phyloP scores from a whole-genome alignment of 2,329 filamentous ascomycete species.

The Fusarium penzigii region DNA sequence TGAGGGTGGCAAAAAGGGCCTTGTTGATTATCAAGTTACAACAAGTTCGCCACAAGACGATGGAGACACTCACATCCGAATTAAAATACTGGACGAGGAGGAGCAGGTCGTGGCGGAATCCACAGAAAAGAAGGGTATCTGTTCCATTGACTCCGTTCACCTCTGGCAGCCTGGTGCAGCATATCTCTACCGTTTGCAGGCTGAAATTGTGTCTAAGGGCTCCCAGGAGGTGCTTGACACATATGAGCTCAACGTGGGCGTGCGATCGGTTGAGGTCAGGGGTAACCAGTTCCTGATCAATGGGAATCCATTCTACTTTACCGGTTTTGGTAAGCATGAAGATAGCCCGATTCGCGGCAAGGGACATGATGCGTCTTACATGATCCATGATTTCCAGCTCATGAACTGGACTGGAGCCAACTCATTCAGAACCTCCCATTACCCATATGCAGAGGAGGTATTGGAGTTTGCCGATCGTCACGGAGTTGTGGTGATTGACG shows the following conservation, averaged over 20 bases:
- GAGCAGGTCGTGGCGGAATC: neutral
- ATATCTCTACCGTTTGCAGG: constrained; percentile 9
- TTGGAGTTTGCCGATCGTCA: constrained; percentile 15
- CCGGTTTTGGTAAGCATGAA: constrained; percentile 17
- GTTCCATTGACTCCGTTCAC: constrained; percentile 1
- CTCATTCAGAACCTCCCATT: constrained; percentile 15
- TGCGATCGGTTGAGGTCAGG: constrained; percentile 6
- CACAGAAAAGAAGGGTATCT: neutral
- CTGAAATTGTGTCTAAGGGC: constrained; percentile 4
- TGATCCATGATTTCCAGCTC: constrained; percentile 15
- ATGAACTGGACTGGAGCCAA: constrained; percentile 16
- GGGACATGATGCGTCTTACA: constrained; percentile 10
- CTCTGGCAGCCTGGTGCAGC: constrained; percentile 15
- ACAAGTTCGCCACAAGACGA: neutral
- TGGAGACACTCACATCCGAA: neutral
- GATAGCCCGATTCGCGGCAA: constrained; percentile 13
- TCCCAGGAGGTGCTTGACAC: constrained; percentile 1
- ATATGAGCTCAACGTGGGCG: constrained; percentile 7
- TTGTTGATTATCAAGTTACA: neutral
- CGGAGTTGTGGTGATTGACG: constrained; percentile 12
- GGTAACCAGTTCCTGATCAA: constrained; percentile 15
- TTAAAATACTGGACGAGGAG: constrained; percentile 7
- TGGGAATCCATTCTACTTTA: constrained; percentile 15
- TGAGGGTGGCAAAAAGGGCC: neutral
- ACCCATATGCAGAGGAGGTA: constrained; percentile 15